These are phyloP conservation scores for Amphichorda felina DNA, from an alignment of 2,329 filamentous ascomycete species.

Conservation along the genomic window DNA sequence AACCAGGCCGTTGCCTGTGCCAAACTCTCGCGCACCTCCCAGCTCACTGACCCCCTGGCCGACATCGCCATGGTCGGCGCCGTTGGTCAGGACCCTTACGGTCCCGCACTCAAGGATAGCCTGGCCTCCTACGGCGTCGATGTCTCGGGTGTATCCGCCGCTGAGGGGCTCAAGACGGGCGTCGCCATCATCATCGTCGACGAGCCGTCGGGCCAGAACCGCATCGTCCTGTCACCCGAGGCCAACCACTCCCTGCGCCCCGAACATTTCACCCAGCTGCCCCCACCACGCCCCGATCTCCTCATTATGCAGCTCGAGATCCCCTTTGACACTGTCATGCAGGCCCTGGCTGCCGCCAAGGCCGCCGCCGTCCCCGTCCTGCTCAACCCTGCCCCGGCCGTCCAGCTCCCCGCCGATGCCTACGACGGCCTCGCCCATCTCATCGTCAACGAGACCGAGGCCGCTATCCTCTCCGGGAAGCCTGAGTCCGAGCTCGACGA, in stretches of 20 bases:
- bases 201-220: slow-evolving; percentile 59
- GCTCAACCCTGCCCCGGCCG: slow-evolving; percentile 76
- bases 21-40: slow-evolving; percentile 54
- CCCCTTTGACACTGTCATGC: slow-evolving; percentile 51
- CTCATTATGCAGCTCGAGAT: slow-evolving; percentile 74
- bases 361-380: slow-evolving; percentile 47
- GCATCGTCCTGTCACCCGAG: slow-evolving; percentile 62
- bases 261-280: slow-evolving; percentile 19
- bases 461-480: slow-evolving; percentile 55
- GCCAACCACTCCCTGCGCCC: slow-evolving; percentile 47
- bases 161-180: slow-evolving; percentile 43
- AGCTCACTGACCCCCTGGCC: slow-evolving; percentile 20
- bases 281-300: slow-evolving; percentile 38
- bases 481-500: slow-evolving; percentile 35
- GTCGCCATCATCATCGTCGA: slow-evolving; percentile 69
- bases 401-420: slow-evolving; percentile 51
- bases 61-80: slow-evolving; percentile 61
- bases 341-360: slow-evolving; percentile 41
- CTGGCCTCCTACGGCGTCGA: slow-evolving; percentile 52
- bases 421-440: slow-evolving; percentile 64
- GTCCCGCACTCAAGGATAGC: slow-evolving; percentile 42
- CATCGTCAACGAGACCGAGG: slow-evolving; percentile 86
- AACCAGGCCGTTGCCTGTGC: slow-evolving; percentile 90
- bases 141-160: slow-evolving; percentile 36
- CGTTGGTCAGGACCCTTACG: slow-evolving; percentile 59